Conservation (phyloP, 495 filamentous ascomycete genomes). For the Xylaria scruposa region DNA sequence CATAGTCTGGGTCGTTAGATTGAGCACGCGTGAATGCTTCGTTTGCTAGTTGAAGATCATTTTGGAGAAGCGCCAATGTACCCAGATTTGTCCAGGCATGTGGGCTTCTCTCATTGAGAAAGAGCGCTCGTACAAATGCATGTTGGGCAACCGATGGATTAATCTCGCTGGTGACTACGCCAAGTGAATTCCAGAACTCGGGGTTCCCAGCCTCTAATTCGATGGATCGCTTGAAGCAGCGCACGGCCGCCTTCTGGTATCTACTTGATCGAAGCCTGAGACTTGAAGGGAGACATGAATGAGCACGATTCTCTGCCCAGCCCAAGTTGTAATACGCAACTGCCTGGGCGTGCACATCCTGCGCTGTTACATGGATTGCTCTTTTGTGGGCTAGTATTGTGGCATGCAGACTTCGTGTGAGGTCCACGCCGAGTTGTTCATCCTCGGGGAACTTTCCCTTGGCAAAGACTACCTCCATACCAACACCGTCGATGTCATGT, state of each 20-base stretch:
- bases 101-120: slow-evolving; percentile 86
- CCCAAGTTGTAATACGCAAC: slow-evolving; percentile 97
- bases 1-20: slow-evolving; percentile 90
- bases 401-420: slow-evolving; percentile 63
- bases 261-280: slow-evolving; percentile 60
- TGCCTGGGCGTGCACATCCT: slow-evolving; percentile 88
- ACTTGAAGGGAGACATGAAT: slow-evolving; percentile 61
- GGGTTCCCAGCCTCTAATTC: slow-evolving; percentile 93
- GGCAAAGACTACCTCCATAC: slow-evolving; percentile 53
- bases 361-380: slow-evolving; percentile 72
- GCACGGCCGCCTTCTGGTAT: slow-evolving; percentile 80
- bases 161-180: slow-evolving; percentile 82
- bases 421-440: slow-evolving; percentile 55
- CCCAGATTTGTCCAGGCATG: slow-evolving; percentile 91
- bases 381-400: slow-evolving; percentile 87
- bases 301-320: slow-evolving; percentile 87
- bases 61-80: slow-evolving; percentile 81
- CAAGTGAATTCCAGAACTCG: slow-evolving; percentile 97
- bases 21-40: slow-evolving; percentile 89
- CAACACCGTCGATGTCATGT: slow-evolving; percentile 73
- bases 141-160: slow-evolving; percentile 93
- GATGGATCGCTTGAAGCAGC: slow-evolving; percentile 96
- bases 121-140: slow-evolving; percentile 87
- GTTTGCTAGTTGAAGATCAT: slow-evolving; percentile 82
- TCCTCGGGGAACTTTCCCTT: slow-evolving; percentile 50